Evolutionary conservation across 805 yeast species (phyloP).

Genomic region (Ogataea pignaliae): DNA sequence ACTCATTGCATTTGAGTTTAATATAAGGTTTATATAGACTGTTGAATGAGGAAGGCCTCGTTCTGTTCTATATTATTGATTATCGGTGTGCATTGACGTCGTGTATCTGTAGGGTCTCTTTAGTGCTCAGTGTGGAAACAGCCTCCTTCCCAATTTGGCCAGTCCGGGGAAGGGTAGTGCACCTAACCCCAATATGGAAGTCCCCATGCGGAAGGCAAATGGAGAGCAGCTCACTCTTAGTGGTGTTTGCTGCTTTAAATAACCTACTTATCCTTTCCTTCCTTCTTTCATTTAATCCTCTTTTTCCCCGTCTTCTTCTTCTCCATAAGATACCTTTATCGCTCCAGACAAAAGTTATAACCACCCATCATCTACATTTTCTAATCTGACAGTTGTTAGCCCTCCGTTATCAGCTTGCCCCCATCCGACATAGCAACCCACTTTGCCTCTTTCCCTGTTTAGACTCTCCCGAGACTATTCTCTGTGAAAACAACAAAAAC

Average conservation of each 20-base stretch:
- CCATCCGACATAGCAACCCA: too few relatives aligned
- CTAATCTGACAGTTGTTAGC: neutral
- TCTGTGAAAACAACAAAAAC: neutral
- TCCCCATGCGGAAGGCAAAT: too few relatives aligned
- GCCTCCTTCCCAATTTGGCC: constrained; percentile 1
- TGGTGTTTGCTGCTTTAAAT: too few relatives aligned
- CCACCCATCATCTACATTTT: neutral
- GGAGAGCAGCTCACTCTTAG: too few relatives aligned
- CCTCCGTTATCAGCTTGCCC: neutral
- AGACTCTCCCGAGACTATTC: neutral
- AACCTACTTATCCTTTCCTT: neutral
- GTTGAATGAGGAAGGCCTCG: too few relatives aligned
- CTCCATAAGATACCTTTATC: neutral
- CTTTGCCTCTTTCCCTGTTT: neutral
- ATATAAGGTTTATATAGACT: too few relatives aligned
- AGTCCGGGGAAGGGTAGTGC: neutral
- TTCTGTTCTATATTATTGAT: too few relatives aligned
- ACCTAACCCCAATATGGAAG: too few relatives aligned
- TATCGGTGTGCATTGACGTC: too few relatives aligned
- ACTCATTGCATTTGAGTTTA: neutral
- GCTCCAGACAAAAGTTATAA: neutral
- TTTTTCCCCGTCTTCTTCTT: neutral
- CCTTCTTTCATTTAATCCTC: neutral
- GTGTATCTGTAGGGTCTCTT: too few relatives aligned
- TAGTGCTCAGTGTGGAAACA: neutral